Conservation (phyloP, 2,329 filamentous ascomycete genomes). For the Raffaelea albimanens region DNA sequence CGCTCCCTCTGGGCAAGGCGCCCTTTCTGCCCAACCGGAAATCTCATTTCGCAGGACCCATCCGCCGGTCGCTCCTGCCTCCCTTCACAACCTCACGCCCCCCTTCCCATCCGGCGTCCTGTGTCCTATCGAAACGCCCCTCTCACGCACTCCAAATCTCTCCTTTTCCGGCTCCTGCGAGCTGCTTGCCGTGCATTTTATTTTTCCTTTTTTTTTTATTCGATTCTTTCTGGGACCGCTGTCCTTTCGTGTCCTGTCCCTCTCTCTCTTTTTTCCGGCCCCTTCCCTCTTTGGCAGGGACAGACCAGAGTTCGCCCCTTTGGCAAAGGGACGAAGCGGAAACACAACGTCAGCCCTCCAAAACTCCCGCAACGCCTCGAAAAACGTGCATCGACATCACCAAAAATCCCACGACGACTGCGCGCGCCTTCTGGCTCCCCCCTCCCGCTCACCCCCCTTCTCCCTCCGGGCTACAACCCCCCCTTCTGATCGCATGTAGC, state of each 20-base stretch:
- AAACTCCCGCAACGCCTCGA: too few species aligned
- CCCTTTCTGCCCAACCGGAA: conserved; percentile 12
- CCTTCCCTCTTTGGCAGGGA: not conserved
- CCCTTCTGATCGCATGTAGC: conserved; percentile 18
- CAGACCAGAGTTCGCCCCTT: too few species aligned
- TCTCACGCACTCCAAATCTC: conserved; percentile 10
- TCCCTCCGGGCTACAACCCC: conserved; percentile 14
- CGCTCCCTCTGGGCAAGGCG: not conserved
- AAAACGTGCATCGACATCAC: too few species aligned
- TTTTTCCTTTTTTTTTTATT: conserved; percentile 2
- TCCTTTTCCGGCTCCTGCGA: conserved; percentile 4
- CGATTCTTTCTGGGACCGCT: too few species aligned
- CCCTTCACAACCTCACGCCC: conserved; percentile 6
- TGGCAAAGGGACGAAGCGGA: too few species aligned
- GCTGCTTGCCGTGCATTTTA: conserved; percentile 3
- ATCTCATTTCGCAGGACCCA: conserved; percentile 13
- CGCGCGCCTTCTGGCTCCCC: conserved; percentile 2
- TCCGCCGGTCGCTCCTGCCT: conserved; percentile 10
- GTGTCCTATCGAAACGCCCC: conserved; percentile 12
- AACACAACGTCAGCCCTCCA: too few species aligned
- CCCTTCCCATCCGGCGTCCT: conserved; percentile 4
- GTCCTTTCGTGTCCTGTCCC: too few species aligned
- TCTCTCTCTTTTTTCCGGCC: too few species aligned
- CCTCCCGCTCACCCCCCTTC: conserved; percentile 1
- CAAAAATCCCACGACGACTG: not conserved